Evolutionary conservation across 2,329 filamentous ascomycete species (phyloP), one percentile per base, ranked within the genome.

Genomic region (Ceratocystis alfenasii): DNA sequence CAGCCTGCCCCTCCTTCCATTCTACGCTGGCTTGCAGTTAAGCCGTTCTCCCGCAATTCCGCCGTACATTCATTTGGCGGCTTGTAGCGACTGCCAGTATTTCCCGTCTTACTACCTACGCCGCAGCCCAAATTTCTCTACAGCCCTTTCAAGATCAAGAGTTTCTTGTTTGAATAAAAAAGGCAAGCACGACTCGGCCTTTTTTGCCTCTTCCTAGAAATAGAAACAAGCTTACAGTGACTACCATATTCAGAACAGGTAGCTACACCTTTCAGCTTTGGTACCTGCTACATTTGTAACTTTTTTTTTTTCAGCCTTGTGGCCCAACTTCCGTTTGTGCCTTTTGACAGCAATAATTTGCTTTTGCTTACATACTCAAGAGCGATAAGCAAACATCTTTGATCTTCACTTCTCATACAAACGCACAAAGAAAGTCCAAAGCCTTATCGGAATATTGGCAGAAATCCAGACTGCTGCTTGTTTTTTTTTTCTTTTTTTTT

Each of bases 301-400:
- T 36, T 48, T 36, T 48, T 36, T 48, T 45, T 63, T 48, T 63
- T 63, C 45, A 63, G 28, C 45, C 25, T 63, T 53, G 48, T 53
- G 17, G 36, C 22, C 62, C 12, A 3, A 12, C 44, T 10, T 30
- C 17, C 30, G 28, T 48, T 53, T 53, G 25, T 15, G 25, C n/a
- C 15, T 20, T n/a, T 25, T 30, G 15, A 50, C 46, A 17, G 10
- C 46, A 50, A 10, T 50, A 20, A 22, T 17, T 50, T 50, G 46
- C n/a, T 50, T 25, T 25, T 50, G 46, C 46, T 50, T 50, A 50
- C 46, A 50, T 50, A 50, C 22, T 50, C 46, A 41, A 7, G 2
- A 22, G 2, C 17, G 46, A 50, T 50, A 50, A 8, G 46, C 46
- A 50, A 25, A 10, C 36, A 41, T 41, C 36, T 41, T 41, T 41